Conservation (phyloP, 2,329 filamentous ascomycete species). For the Pyrenophora graminea region DNA sequence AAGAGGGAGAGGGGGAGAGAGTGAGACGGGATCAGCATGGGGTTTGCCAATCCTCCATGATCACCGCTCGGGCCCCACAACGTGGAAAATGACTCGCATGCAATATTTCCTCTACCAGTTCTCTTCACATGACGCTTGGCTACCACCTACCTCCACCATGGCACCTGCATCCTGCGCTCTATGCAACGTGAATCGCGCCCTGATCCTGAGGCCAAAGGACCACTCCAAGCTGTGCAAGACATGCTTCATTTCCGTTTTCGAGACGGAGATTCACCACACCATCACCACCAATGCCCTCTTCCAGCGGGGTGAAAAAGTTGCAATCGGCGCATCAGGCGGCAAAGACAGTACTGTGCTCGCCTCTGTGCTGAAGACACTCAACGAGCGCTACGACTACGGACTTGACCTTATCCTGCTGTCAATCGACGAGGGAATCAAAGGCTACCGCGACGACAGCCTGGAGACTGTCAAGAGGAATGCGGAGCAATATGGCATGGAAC, state of each 20-base stretch:
- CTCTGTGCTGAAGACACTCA: slow-evolving; percentile 90
- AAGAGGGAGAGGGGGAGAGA: no score
- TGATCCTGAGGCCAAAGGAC: slow-evolving; percentile 94
- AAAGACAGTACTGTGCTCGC: slow-evolving; percentile 97
- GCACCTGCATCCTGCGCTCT: slow-evolving; percentile 74
- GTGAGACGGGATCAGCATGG: no score
- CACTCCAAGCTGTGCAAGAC: slow-evolving; percentile 87
- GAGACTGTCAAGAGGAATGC: slow-evolving; percentile 97
- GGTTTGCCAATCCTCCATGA: no score
- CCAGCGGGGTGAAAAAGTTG: slow-evolving; percentile 78
- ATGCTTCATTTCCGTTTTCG: slow-evolving; percentile 87
- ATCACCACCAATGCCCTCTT: slow-evolving; percentile 84
- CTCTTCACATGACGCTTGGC: slow-evolving; percentile 1
- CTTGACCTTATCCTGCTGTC: slow-evolving; percentile 84
- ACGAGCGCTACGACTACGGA: slow-evolving; percentile 85
- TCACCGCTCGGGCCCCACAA: background rate
- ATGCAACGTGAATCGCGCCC: slow-evolving; percentile 76
- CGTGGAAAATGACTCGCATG: slow-evolving; percentile 10
- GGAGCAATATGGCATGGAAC: slow-evolving; percentile 83
- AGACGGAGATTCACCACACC: slow-evolving; percentile 91
- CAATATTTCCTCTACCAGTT: background rate
- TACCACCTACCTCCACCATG: slow-evolving; percentile 57
- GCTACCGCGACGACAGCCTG: slow-evolving; percentile 92
- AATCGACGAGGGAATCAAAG: slow-evolving; percentile 96
- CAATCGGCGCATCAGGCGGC: slow-evolving; percentile 93